Evolutionary conservation across 371 early-diverging fungal genomes (phyloP), one percentile per base, ranked within the genome.

Genomic region (Capillidium rhysosporum): DNA sequence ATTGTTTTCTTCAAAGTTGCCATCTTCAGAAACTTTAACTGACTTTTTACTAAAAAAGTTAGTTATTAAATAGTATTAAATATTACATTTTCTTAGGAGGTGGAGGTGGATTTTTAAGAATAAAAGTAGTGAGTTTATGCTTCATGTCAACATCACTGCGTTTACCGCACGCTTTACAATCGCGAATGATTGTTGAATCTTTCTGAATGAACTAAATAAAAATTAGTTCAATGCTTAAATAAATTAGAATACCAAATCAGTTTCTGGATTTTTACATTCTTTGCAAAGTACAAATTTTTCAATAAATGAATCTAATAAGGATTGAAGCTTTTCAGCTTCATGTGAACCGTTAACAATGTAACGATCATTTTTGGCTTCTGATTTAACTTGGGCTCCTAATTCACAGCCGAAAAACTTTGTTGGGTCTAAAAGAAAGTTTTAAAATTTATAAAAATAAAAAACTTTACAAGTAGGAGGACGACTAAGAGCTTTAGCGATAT

Each of bases 321-420:
- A 63, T 67, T 98, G 98, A 40, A 99, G 78, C 61, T 80, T 84
- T 30, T 73, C 69, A 30, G 86, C 88, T 28, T 92, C 91, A 63
- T 97, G 98, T 31, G 83, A 84, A 40, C 99, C 99, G 67, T 95
- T 98, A 54, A 99, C 84, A 62, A 95, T 87, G 66, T 94, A 98
- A 56, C 86, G 79, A 63, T 93, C 91, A 57, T 82, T 83, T 66
- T 84, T 84, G 53, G 83, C 85, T 57, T 92, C 93, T 60, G 74
- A 76, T 61, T 86, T 89, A 57, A 84, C 83, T 70, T 90, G 94
- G 31, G 98, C 90, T 46, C 98, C 98, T 29, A 99, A 76, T 63
- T 95, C 98, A 61, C 76, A 82, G 30, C 98, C 96, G 74, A 99
- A 90, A 73, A 73, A 96, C 71, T 95, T 94, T 52, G 90, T 82